Base-by-base conservation (phyloP, 345 rosid genomes). In the Fremontodendron californicum region DNA sequence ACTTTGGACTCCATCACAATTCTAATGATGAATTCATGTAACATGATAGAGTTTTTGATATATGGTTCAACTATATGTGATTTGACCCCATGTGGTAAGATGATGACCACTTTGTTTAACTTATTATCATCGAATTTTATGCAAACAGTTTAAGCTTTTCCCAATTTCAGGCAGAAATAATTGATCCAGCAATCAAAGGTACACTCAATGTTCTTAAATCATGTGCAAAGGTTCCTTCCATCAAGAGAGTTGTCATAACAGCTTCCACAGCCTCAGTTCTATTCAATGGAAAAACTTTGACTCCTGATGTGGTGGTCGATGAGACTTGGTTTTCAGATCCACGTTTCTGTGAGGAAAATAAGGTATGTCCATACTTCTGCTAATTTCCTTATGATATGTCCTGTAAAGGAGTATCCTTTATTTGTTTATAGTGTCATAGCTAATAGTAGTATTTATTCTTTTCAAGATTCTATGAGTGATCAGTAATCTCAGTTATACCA, bases 241-340 rank as follows among this genome's bases (percentile, higher is more conserved):
- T 63, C 43, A 16, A 63, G 43, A 63, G 68, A 63, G 68, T 35
- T 18, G 68, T 63, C 68, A 0, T 63, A 35, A 63, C 68, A 35
- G 11, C 43, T 35, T 63, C 68, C 43, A 63, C 18, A 0, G 43
- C 0, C 43, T 63, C 68, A 1, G 23, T 63, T 8, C 13, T 64
- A 3, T 37, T 7, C 45, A 37, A 37, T 1, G 45, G 12, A 64
- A 19, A 35, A 64, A 45, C 69, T 64, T 64, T 35, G 43, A 35
- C 69, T 64, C 45, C 27, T 37, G 69, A 64, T 64, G 69, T 64
- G 6, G 45, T 18, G 45, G 69, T 64, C 19, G 69, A 37, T 39
- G 69, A 64, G 16, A 37, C 69, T 37, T 64, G 69, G 69, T 37
- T 35, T 64, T 64, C 69, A 18, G 45, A 64, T 19, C 35, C 69